These are phyloP conservation scores for Lenwebbia sp. DNA, from an alignment of 345 rosid species.

Conservation along the genomic window DNA sequence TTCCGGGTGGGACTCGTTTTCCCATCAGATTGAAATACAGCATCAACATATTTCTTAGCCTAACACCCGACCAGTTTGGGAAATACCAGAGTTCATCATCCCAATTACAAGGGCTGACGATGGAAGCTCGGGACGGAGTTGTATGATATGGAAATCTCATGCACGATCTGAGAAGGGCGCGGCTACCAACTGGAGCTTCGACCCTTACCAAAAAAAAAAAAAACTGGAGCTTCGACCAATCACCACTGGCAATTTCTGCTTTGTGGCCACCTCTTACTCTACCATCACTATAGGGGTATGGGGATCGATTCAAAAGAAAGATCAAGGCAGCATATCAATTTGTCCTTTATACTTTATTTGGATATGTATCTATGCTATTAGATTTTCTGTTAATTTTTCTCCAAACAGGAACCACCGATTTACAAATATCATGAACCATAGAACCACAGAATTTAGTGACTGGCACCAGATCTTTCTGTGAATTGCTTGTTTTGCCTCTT, in stretches of 20 bases:
- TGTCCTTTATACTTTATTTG: not conserved
- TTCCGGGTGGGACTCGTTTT: not conserved
- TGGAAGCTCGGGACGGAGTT: not conserved
- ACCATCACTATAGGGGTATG: conserved; percentile 3
- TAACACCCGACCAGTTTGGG: not conserved
- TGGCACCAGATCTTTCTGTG: not conserved
- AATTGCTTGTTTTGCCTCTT: conserved; percentile 8
- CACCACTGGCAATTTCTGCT: conserved; percentile 4
- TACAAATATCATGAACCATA: not conserved
- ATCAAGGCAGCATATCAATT: not conserved
- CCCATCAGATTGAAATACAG: not conserved
- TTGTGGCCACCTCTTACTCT: conserved; percentile 8
- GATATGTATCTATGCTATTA: not conserved
- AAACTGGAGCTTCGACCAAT: conserved; percentile 2
- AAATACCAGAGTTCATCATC: not conserved
- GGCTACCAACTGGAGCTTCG: conserved; percentile 1
- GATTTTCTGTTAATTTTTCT: not conserved
- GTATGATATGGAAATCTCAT: not conserved
- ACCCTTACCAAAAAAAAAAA: too few species aligned
- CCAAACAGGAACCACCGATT: not conserved
- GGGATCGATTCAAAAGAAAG: not conserved
- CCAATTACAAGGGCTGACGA: not conserved
- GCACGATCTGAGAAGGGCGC: not conserved
- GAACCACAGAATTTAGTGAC: not conserved
- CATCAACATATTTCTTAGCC: not conserved